Conservation (phyloP, 805 yeast genomes). For the Myxozyma lipomycoides region DNA sequence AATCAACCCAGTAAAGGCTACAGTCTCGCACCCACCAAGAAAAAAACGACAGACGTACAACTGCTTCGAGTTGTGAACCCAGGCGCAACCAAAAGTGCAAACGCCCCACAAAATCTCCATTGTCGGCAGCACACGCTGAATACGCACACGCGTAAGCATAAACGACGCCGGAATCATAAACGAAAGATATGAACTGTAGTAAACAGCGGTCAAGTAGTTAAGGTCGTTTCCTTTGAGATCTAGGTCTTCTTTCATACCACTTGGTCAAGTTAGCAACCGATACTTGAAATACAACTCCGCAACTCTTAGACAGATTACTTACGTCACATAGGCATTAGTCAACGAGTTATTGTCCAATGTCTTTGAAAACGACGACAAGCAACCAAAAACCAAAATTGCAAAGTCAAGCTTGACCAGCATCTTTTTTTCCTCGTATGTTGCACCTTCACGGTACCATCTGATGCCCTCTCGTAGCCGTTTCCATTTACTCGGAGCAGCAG, state of each 20-base stretch:
- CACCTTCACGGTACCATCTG: slow-evolving; percentile 36
- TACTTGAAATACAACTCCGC: neutral
- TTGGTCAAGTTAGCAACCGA: slow-evolving; percentile 3
- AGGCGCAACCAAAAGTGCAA: slow-evolving; percentile 28
- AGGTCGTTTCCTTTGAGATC: slow-evolving; percentile 45
- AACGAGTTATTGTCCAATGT: slow-evolving; percentile 51
- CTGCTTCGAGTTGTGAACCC: slow-evolving; percentile 29
- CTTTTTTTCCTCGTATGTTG: slow-evolving; percentile 32
- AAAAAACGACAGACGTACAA: slow-evolving; percentile 34
- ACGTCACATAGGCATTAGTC: slow-evolving; percentile 51
- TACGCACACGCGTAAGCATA: slow-evolving; percentile 33
- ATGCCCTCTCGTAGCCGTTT: slow-evolving; percentile 14
- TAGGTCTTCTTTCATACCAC: slow-evolving; percentile 52
- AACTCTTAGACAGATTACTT: neutral
- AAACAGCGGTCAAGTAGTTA: slow-evolving; percentile 35
- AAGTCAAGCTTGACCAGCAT: slow-evolving; percentile 39
- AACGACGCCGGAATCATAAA: slow-evolving; percentile 38
- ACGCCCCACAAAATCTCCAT: slow-evolving; percentile 33
- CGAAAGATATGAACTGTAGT: slow-evolving; percentile 35
- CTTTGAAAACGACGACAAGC: slow-evolving; percentile 44
- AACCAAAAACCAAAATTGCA: slow-evolving; percentile 36
- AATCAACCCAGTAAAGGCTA: slow-evolving; percentile 44
- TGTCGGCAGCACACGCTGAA: slow-evolving; percentile 32
- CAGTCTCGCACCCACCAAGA: slow-evolving; percentile 11
- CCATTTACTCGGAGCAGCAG: slow-evolving; percentile 19